Evolutionary conservation across 1,139 yeast genomes (phyloP).

Genomic region (Geotrichum histeridarum): DNA sequence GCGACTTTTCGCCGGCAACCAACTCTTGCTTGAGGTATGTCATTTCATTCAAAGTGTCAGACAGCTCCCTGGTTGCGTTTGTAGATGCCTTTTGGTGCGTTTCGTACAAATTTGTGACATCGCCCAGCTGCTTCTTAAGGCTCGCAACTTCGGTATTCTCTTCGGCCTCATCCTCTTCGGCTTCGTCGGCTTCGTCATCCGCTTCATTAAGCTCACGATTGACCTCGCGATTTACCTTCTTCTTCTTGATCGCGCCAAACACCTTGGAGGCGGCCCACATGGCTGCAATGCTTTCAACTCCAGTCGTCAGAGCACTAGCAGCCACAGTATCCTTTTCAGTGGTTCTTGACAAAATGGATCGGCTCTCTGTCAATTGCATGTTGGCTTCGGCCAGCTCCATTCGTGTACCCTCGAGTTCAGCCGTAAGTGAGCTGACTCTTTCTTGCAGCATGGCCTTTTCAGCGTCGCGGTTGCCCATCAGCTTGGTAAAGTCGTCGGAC

Average conservation of each 20-base stretch:
- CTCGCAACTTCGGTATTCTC: conserved; percentile 24
- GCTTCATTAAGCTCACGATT: conserved; percentile 5
- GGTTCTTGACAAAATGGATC: conserved; percentile 1
- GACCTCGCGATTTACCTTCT: conserved; percentile 11
- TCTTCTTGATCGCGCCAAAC: conserved; percentile 18
- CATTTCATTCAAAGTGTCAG: conserved; percentile 27
- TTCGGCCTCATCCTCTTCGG: conserved; percentile 19
- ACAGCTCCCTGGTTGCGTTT: conserved; percentile 29
- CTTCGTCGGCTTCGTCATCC: conserved; percentile 16
- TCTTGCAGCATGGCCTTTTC: conserved; percentile 24
- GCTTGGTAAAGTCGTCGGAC: conserved; percentile 24
- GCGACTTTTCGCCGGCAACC: conserved; percentile 14
- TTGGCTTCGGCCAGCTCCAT: conserved; percentile 24
- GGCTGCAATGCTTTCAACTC: conserved; percentile 30
- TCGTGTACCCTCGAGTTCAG: conserved; percentile 25
- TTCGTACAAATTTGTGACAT: conserved; percentile 29
- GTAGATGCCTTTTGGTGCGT: conserved; percentile 35
- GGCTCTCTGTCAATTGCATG: conserved; percentile 10
- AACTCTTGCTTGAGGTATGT: conserved; percentile 30
- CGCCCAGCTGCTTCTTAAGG: conserved; percentile 25
- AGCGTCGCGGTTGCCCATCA: conserved; percentile 25
- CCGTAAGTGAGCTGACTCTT: conserved; percentile 23
- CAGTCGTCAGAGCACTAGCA: conserved; percentile 27
- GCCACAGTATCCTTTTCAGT: conserved; percentile 20
- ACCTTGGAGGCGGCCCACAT: conserved; percentile 32